Conservation (phyloP, 2,329 filamentous ascomycete species). For the Fusarium palustre region DNA sequence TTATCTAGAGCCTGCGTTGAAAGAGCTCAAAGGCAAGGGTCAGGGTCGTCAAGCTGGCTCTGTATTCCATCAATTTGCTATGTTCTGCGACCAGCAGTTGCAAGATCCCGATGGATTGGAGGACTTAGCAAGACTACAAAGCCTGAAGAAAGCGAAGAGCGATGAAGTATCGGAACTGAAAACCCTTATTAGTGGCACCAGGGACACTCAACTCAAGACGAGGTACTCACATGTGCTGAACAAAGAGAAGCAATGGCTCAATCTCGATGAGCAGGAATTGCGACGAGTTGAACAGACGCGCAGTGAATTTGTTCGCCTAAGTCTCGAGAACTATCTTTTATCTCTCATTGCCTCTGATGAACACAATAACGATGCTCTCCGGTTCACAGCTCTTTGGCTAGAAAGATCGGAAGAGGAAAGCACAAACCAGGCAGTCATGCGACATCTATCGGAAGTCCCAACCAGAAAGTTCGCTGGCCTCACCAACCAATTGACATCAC, state of each 20-base stretch:
- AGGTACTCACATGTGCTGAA: constrained; percentile 70
- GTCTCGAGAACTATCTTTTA: constrained; percentile 92
- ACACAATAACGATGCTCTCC: constrained; percentile 88
- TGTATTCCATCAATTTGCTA: constrained; percentile 94
- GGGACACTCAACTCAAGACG: constrained; percentile 64
- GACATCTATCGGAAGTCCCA: constrained; percentile 78
- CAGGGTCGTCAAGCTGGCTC: constrained; percentile 81
- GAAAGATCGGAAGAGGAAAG: constrained; percentile 81
- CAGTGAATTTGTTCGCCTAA: constrained; percentile 85
- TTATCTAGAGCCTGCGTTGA: constrained; percentile 86
- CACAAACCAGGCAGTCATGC: constrained; percentile 81
- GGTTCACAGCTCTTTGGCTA: constrained; percentile 95
- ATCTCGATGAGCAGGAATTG: constrained; percentile 90
- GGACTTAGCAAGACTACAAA: constrained; percentile 84
- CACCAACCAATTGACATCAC: constrained; percentile 97
- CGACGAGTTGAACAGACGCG: constrained; percentile 80
- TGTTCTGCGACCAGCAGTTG: constrained; percentile 94
- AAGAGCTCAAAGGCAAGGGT: constrained; percentile 76
- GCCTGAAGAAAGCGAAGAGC: constrained; percentile 81
- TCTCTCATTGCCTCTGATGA: constrained; percentile 87
- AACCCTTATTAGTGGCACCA: constrained; percentile 64
- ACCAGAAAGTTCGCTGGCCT: constrained; percentile 92
- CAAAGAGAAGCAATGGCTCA: constrained; percentile 87
- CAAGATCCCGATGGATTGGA: constrained; percentile 87
- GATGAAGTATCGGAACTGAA: constrained; percentile 83